Conservation (phyloP, 768 basidiomycete species). For the Leccinum disarticulatum region DNA sequence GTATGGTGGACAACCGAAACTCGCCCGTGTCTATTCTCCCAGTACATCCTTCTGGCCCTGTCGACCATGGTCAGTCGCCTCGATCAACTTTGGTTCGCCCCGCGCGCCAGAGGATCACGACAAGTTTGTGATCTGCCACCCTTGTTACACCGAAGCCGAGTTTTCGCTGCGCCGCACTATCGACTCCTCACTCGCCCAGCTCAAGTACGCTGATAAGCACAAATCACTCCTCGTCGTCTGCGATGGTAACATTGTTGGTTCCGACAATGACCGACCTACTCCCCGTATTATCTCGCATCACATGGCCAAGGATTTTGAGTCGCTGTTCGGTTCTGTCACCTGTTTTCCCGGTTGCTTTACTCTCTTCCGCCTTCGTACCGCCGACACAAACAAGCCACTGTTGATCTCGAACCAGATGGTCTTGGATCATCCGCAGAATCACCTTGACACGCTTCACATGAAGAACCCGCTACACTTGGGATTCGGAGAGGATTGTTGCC, state of each 20-base stretch:
- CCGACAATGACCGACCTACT: conserved; percentile 94
- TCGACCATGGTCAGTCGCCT: conserved; percentile 89
- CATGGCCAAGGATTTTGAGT: conserved; percentile 97
- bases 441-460: conserved; percentile 97
- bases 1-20: conserved; percentile 89
- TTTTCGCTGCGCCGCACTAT: conserved; percentile 82
- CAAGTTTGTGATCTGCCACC: conserved; percentile 97
- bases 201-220: conserved; percentile 98
- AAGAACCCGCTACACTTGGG: conserved; percentile 96
- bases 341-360: conserved; percentile 99
- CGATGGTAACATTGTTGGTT: conserved; percentile 97
- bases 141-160: conserved; percentile 98
- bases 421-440: conserved; percentile 91
- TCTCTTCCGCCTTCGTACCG: conserved; percentile 90
- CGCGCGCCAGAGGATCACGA: conserved; percentile 93
- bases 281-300: conserved; percentile 98
- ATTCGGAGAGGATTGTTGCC: conserved; percentile 99
- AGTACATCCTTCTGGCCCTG: conserved; percentile 85
- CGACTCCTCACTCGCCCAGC: conserved; percentile 89
- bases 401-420: conserved; percentile 90
- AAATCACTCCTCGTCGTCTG: conserved; percentile 92
- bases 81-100: conserved; percentile 78
- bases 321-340: conserved; percentile 94
- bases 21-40: conserved; percentile 89
- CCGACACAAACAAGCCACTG: conserved; percentile 94